Evolutionary conservation across 352 stramenopile species (phyloP), one percentile per base, ranked within the genome.

Genomic region (Pythium folliculosum): DNA sequence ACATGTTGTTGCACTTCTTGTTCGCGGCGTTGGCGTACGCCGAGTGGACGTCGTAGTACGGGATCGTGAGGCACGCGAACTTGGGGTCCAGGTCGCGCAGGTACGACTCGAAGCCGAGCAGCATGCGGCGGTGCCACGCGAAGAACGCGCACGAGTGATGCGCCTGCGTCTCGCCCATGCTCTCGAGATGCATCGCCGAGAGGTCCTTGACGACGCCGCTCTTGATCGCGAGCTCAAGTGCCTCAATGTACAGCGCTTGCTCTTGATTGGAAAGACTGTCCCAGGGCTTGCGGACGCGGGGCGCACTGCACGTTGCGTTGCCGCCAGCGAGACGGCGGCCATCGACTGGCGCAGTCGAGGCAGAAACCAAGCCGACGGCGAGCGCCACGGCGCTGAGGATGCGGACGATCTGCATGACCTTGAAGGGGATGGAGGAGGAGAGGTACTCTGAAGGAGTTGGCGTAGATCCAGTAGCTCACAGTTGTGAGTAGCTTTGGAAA

Each of bases 41-140:
- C 60, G 80, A 85, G 71, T 88, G 78, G 25, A 91, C 77, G 63
- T 93, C 85, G 60, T 87, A 93, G 81, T 88, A 93, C n/a, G 83
- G 85, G 22, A 93, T 44, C 19, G 85, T 91, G 23, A 93, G 48
- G 53, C 85, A 93, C 5, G 75, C 77, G 51, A 82, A 93, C 56
- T 81, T 75, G 21, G 74, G 56, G 56, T 75, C 77, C 23, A 90
- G 65, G 45, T 76, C 72, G n/a, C 85, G 85, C 49, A 93, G 50
- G 43, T 88, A 88, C 14, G 71, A 80, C 60, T 93, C 85, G 64
- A 82, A 90, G 12, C 75, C 85, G 12, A 91, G 65, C 25, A 93
- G 67, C 25, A 89, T 66, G 14, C 79, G 76, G 10, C 83, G 80
- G 71, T 91, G 81, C 85, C 83, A 93, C 44, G 65, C 77, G 50